Base-by-base conservation (phyloP, 805 yeast species). In the Kodamaea neixiangensis region DNA sequence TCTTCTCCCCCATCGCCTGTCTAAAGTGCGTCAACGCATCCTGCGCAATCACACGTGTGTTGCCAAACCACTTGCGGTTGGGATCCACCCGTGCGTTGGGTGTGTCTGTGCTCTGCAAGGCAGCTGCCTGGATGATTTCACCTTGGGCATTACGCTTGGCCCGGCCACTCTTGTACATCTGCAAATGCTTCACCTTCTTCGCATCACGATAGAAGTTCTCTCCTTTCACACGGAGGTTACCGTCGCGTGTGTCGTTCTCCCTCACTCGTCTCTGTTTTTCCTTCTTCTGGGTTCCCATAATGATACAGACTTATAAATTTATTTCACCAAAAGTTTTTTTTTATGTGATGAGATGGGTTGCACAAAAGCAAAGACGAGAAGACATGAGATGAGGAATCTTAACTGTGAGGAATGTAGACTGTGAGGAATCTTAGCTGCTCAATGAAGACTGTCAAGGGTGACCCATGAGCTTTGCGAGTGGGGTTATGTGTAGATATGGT, bases 151-250 rank as follows among this genome's bases (percentile, higher is more conserved):
- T 89, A 60, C 96, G 80, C 48, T 81, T 83, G 37, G 97, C 96
- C 58, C 88, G 80, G 51, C 98, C 97, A 48, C 86, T 83, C 64
- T 89, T 94, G 76, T 91, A 93, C 98, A 93, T 93, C 66, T 83
- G 87, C 63, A 94, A 77, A 67, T 83, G 89, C 68, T 89, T 86
- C 53, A 92, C 96, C 65, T 89, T 89, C 66, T 91, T 90, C 48
- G 96, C 93, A 82, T 92, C 97, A 62, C 90, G 76, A 75, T 93
- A 93, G 71, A 93, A 93, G 76, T 93, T 93, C 72, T 93, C 99
- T 64, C 99, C 99, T 68, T 93, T 93, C 47, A 89, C 96, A 55
- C 96, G 85, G 51, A 94, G 80, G 62, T 93, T 93, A 22, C 97
- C 97, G 69, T 89, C 96, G 63, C 89, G 81, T 59, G 83, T 77